Conservation (phyloP, 768 basidiomycete genomes). For the Boletus rex-veris region DNA sequence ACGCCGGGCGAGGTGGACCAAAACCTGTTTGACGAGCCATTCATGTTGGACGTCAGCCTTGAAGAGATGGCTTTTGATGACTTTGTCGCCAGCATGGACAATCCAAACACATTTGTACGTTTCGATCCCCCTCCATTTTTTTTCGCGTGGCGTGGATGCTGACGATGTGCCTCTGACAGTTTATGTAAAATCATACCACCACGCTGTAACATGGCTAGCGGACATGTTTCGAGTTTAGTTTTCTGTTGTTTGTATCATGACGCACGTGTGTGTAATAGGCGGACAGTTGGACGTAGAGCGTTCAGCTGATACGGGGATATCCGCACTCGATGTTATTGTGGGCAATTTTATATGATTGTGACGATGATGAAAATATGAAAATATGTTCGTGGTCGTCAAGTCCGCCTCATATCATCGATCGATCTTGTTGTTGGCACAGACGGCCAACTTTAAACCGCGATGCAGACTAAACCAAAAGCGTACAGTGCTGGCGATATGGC, state of each 20-base stretch:
- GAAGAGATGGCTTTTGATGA: constrained; percentile 29
- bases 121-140: background rate
- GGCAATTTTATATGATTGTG: background rate
- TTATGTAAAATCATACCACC: constrained; percentile 18
- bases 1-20: constrained; percentile 12
- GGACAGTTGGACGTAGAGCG: constrained; percentile 15
- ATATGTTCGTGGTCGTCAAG: constrained; percentile 1
- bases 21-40: constrained; percentile 28
- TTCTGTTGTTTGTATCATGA: background rate
- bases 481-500: too few species aligned
- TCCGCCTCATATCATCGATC: constrained; percentile 4
- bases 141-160: constrained; percentile 1
- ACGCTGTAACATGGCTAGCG: background rate
- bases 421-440: constrained; percentile 3
- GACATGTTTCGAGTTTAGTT: background rate
- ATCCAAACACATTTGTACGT: constrained; percentile 35
- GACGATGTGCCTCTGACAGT: constrained; percentile 10
- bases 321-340: background rate
- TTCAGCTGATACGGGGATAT: background rate
- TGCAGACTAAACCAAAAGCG: background rate
- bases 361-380: constrained; percentile 2
- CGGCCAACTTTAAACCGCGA: constrained; percentile 2
- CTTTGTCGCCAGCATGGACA: constrained; percentile 18
- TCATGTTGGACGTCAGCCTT: constrained; percentile 29
- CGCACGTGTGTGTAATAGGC: background rate